A percentile compares a stretch with the other conserved stretches of the same genome.
phyloP scores from a whole-genome alignment of 2,329 filamentous ascomycete species.

The Talaromyces funiculosus region DNA sequence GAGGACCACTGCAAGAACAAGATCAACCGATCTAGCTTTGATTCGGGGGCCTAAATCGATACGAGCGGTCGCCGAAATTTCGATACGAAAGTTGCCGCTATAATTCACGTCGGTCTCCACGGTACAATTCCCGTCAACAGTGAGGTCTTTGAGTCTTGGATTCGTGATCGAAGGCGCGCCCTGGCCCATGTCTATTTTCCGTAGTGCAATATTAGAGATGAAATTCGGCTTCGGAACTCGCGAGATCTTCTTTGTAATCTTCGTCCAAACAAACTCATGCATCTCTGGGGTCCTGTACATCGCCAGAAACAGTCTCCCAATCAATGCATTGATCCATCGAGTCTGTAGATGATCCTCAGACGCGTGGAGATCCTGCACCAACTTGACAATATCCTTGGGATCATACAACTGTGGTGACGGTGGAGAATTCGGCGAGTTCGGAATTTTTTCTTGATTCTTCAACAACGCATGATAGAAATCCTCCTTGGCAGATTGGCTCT shows the following conservation, averaged over 20 bases:
- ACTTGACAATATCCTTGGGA: slow-evolving; percentile 75
- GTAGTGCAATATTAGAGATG: slow-evolving; percentile 76
- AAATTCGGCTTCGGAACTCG: slow-evolving; percentile 89
- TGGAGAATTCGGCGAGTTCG: slow-evolving; percentile 51
- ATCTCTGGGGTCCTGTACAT: slow-evolving; percentile 79
- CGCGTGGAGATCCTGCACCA: slow-evolving; percentile 86
- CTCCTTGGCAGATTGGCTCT: slow-evolving; percentile 94
- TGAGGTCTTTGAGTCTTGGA: slow-evolving; percentile 79
- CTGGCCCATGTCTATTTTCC: slow-evolving; percentile 78
- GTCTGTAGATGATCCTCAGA: slow-evolving; percentile 87
- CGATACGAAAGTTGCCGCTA: slow-evolving; percentile 79
- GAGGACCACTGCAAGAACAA: slow-evolving; percentile 78
- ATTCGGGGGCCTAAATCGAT: slow-evolving; percentile 86
- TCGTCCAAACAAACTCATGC: slow-evolving; percentile 71
- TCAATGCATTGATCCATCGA: slow-evolving; percentile 85
- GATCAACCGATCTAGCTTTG: slow-evolving; percentile 82
- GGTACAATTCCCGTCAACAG: slow-evolving; percentile 82
- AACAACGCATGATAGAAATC: slow-evolving; percentile 96
- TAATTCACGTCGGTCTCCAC: slow-evolving; percentile 86
- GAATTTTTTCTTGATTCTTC: slow-evolving; percentile 69
- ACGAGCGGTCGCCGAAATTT: slow-evolving; percentile 86
- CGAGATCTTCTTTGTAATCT: slow-evolving; percentile 93
- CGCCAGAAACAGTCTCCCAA: slow-evolving; percentile 82
- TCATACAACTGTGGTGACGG: slow-evolving; percentile 73
- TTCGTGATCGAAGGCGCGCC: slow-evolving; percentile 85